These are phyloP conservation scores for Poterioochromonas sp. DNA, from an alignment of 352 stramenopile genomes.

Conservation along the genomic window DNA sequence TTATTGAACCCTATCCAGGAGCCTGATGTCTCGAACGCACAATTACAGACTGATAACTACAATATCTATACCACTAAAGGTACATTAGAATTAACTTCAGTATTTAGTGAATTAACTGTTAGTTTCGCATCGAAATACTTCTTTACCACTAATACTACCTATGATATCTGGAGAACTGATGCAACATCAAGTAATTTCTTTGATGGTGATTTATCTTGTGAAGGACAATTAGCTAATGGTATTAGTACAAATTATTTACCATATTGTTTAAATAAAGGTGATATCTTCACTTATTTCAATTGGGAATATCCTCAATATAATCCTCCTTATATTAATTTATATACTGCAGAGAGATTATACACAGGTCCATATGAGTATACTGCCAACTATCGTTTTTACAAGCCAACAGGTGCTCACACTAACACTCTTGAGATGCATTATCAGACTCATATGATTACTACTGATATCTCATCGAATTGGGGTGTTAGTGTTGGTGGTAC, in stretches of 20 bases:
- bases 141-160: conserved; percentile 12
- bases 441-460: conserved; percentile 18
- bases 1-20: not conserved
- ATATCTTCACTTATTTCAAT: conserved; percentile 11
- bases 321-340: conserved; percentile 27
- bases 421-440: conserved; percentile 4
- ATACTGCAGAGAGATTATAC: not conserved
- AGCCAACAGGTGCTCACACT: not conserved
- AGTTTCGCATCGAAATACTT: conserved; percentile 5
- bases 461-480: conserved; percentile 27
- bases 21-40: too few relatives aligned
- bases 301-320: not conserved
- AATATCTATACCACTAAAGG: conserved; percentile 33
- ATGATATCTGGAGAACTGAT: not conserved
- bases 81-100: conserved; percentile 4
- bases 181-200: not conserved
- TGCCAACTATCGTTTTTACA: not conserved
- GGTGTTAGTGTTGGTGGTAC: not conserved
- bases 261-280: conserved; percentile 18
- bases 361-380: not conserved
- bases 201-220: conserved; percentile 33
- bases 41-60: conserved; percentile 18
- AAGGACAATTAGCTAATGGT: not conserved
- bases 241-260: not conserved
- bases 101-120: not conserved